Conservation (phyloP, 2,329 filamentous ascomycete species). For the Colletotrichum kahawae region DNA sequence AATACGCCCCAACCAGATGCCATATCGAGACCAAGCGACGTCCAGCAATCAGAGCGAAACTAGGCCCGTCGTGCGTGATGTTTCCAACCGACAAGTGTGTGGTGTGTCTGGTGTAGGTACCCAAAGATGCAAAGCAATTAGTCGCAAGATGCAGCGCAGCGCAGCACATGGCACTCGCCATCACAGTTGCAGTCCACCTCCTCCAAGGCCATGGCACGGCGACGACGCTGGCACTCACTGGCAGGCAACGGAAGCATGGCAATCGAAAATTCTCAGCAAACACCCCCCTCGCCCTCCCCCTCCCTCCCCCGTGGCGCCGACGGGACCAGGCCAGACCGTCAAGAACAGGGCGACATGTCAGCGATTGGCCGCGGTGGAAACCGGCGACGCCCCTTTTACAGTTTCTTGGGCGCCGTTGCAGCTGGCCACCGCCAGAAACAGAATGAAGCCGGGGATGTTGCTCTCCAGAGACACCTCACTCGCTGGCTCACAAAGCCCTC, state of each 20-base stretch:
- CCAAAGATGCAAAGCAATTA: neutral
- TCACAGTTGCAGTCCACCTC: neutral
- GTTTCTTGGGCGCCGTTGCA: slow-evolving; percentile 14
- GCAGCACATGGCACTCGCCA: neutral
- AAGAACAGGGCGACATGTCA: slow-evolving; percentile 2
- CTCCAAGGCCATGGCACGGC: neutral
- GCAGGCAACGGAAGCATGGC: neutral
- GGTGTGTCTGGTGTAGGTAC: neutral
- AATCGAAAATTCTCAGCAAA: neutral
- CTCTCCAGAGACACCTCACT: neutral
- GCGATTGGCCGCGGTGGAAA: slow-evolving; percentile 11
- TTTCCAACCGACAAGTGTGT: neutral
- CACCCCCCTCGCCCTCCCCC: neutral
- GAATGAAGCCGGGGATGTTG: neutral
- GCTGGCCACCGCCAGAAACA: neutral
- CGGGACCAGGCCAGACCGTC: slow-evolving; percentile 7
- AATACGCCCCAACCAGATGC: neutral
- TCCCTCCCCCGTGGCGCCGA: neutral
- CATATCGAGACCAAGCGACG: neutral
- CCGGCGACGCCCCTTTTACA: slow-evolving; percentile 1
- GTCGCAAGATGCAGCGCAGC: neutral
- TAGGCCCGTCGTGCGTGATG: neutral
- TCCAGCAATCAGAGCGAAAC: neutral
- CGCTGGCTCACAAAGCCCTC: neutral
- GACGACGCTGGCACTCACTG: neutral